Evolutionary conservation across 371 early-diverging fungal genomes (phyloP).

Genomic region (Saksenaea oblongispora): DNA sequence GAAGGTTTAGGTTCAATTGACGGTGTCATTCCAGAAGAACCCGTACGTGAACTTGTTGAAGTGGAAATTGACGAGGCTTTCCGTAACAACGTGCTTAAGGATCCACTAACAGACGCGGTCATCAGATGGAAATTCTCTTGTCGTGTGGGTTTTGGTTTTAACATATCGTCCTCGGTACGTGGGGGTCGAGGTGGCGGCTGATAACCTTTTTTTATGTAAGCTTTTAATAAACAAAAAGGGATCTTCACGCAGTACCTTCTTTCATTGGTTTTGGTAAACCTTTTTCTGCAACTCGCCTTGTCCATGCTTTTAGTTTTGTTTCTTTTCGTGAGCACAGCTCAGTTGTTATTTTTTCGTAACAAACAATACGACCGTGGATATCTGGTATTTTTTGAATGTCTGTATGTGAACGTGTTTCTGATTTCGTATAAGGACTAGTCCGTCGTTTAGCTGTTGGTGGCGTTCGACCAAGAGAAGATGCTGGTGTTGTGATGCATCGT

Average conservation of each 20-base stretch:
- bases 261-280: conserved; percentile 17
- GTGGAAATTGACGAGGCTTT: neutral
- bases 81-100: neutral
- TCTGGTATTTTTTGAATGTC: neutral
- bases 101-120: neutral
- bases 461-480: conserved; percentile 5
- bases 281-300: conserved; percentile 10
- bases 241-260: conserved; percentile 15
- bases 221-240: neutral
- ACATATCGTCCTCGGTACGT: neutral
- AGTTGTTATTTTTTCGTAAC: conserved; percentile 10
- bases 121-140: neutral
- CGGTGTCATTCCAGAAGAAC: neutral
- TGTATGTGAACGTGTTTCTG: neutral
- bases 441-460: conserved; percentile 7
- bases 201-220: neutral
- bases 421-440: conserved; percentile 2
- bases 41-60: neutral
- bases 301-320: conserved; percentile 15
- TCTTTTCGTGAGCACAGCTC: conserved; percentile 10
- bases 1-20: neutral
- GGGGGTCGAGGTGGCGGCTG: conserved; percentile 14
- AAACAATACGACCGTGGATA: conserved; percentile 2
- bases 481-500: neutral
- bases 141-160: neutral